Conservation (phyloP, 2,329 filamentous ascomycete genomes). For the Verticillium nubilum region DNA sequence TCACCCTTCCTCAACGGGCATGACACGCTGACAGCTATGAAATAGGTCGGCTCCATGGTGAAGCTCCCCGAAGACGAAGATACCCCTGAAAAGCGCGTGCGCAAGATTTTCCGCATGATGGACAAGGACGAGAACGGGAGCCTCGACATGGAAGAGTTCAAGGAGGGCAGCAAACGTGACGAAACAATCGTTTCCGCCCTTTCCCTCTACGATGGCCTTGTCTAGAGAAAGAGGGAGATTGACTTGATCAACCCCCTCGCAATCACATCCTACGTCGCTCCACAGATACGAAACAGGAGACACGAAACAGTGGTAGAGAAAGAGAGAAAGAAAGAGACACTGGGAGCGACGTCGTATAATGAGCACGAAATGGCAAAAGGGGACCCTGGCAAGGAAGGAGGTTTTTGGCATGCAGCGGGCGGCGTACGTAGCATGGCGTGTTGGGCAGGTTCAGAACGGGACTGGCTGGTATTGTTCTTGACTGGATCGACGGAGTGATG, state of each 20-base stretch:
- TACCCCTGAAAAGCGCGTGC: conserved; percentile 95
- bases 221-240: conserved; percentile 43
- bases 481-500: neutral
- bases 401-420: neutral
- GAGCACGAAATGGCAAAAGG: neutral
- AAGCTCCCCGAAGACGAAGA: conserved; percentile 98
- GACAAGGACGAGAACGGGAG: conserved; percentile 99
- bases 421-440: neutral
- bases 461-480: neutral
- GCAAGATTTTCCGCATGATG: conserved; percentile 99
- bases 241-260: too few relatives aligned
- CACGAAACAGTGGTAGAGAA: neutral
- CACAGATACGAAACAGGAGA: neutral
- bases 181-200: conserved; percentile 97
- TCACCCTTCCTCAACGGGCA: neutral
- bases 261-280: neutral
- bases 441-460: neutral
- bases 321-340: neutral
- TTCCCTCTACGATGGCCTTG: conserved; percentile 92
- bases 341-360: neutral
- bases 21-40: neutral
- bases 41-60: conserved; percentile 94
- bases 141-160: conserved; percentile 96
- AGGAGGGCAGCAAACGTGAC: conserved; percentile 97
- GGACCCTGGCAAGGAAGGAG: neutral